Conservation (phyloP, 441 rosid species). For the Omphalea diandra region DNA sequence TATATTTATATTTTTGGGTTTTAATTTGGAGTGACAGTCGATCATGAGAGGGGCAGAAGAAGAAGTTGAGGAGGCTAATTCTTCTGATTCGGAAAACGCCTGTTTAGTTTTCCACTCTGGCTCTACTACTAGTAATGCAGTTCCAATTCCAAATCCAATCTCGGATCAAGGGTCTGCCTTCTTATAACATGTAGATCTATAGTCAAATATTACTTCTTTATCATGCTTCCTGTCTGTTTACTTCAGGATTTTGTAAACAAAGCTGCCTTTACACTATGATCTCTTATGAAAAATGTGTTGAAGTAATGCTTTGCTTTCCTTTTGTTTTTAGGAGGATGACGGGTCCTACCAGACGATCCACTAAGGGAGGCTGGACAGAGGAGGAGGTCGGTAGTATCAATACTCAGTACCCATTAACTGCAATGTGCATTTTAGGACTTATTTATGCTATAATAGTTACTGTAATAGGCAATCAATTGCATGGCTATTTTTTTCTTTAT, state of each 20-base stretch:
- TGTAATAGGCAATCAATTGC: neutral
- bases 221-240: neutral
- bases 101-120: neutral
- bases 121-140: neutral
- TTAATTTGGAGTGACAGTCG: neutral
- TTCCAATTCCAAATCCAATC: neutral
- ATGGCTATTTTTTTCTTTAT: neutral
- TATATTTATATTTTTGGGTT: neutral
- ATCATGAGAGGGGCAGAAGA: conserved; percentile 10
- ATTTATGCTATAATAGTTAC: neutral
- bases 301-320: neutral
- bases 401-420: too few species aligned
- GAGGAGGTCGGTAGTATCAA: conserved; percentile 63
- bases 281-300: neutral
- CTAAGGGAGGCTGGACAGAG: conserved; percentile 89
- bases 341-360: conserved; percentile 78
- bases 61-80: neutral
- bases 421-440: conserved; percentile 3
- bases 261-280: neutral
- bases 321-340: conserved; percentile 58
- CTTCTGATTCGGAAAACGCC: neutral
- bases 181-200: neutral
- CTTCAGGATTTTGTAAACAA: too few species aligned
- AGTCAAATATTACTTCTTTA: too few species aligned
- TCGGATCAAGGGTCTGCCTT: neutral